Evolutionary conservation across 306 rosid species (phyloP).

Genomic region (Rubus idaeus): DNA sequence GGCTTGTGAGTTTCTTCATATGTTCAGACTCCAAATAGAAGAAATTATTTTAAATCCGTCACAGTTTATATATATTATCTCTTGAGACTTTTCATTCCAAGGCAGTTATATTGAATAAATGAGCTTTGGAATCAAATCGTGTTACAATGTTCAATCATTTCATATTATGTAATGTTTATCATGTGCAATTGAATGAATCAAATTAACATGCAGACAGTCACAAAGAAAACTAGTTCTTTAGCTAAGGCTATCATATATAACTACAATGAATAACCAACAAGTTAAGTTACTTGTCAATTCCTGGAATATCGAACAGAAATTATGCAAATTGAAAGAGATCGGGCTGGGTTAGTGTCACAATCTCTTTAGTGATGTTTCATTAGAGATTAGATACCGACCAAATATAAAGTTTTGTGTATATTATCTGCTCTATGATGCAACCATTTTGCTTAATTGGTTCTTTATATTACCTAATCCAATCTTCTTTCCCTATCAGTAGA

Average conservation of each 20-base stretch:
- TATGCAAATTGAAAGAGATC: neutral
- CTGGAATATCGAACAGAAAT: neutral
- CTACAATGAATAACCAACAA: neutral
- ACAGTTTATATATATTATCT: no score
- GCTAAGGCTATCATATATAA: neutral
- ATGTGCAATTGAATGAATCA: neutral
- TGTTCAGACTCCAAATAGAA: no score
- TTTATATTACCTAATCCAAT: constrained; percentile 42
- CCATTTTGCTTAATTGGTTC: constrained; percentile 7
- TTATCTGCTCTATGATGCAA: constrained; percentile 32
- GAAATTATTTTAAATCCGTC: no score
- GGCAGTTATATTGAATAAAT: no score
- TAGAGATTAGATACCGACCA: constrained; percentile 55
- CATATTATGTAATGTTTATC: no score
- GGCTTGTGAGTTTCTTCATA: no score
- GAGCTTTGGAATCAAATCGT: no score
- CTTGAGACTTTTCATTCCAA: no score
- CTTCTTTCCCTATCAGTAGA: constrained; percentile 15
- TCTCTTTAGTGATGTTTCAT: neutral
- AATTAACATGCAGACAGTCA: neutral
- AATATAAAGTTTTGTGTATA: constrained; percentile 40
- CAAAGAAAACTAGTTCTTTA: neutral
- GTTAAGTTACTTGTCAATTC: neutral
- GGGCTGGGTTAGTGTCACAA: neutral
- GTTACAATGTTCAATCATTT: no score